Conservation (phyloP, 2,329 filamentous ascomycete species). For the Diaporthe amygdali region DNA sequence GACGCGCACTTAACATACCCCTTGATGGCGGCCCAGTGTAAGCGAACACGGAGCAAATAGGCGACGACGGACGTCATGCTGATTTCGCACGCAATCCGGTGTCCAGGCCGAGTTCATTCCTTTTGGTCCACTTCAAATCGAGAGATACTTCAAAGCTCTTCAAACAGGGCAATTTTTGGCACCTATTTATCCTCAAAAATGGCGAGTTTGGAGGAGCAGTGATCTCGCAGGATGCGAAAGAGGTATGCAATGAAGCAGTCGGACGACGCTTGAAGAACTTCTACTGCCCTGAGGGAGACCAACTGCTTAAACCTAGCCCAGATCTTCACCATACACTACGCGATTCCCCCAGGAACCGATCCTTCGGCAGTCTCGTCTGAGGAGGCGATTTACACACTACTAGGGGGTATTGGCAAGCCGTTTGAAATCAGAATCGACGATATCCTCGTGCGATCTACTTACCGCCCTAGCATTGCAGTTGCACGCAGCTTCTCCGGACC, state of each 20-base stretch:
- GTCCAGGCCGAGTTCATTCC: slow-evolving; percentile 15
- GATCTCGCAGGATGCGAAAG: slow-evolving; percentile 23
- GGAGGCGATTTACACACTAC: slow-evolving; percentile 12
- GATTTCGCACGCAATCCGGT: not conserved
- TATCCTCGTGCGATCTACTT: slow-evolving; percentile 30
- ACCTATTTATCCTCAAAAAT: slow-evolving; percentile 25
- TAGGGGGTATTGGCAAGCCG: slow-evolving; percentile 17
- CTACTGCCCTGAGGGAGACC: not conserved
- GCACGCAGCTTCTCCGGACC: not conserved
- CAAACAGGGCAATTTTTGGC: slow-evolving; percentile 29
- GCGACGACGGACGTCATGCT: too few species aligned
- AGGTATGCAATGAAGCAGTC: not conserved
- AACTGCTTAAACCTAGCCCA: not conserved
- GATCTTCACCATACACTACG: not conserved
- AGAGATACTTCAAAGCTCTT: slow-evolving; percentile 19
- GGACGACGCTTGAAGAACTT: not conserved
- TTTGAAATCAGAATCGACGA: slow-evolving; percentile 30
- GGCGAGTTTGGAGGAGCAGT: slow-evolving; percentile 3
- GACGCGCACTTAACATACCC: not conserved
- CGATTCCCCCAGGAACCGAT: not conserved
- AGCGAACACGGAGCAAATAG: too few species aligned
- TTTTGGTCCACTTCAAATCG: slow-evolving; percentile 30
- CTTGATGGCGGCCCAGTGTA: slow-evolving; percentile 25
- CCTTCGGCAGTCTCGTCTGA: not conserved
- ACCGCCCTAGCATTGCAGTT: slow-evolving; percentile 28